Base-by-base conservation (phyloP, 768 basidiomycete species). In the Russula sp. region DNA sequence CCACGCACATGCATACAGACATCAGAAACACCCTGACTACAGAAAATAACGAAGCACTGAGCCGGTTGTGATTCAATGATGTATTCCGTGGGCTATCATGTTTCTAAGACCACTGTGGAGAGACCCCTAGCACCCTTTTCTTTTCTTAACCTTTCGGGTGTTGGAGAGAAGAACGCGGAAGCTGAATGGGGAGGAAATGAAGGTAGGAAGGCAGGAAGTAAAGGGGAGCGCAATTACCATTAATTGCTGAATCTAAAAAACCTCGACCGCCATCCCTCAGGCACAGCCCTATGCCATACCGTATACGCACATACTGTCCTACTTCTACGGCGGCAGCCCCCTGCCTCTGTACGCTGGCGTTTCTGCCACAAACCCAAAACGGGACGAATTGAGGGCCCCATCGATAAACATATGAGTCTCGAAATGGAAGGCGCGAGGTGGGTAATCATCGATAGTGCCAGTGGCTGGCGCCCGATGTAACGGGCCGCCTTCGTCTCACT, bases 381-480 rank as follows among this genome's bases (percentile, higher is more conserved):
- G 22, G 34, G 34, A 14, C 18, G 6, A 9, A 14, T 2, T 8
- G 31, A n/a, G 14, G 47, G 22, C 5, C 47, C 51, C 59, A 60
- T 60, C 59, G 59, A 60, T 60, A 59, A 45, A 45, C 40, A 48
- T 49, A 57, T 18, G 14, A 22, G 20, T 11, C 7, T 6, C 22
- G 9, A 48, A 48, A 11, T 1, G 47, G 22, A 48, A 48, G 48
- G 57, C 9, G 39, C 18, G 48, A 9, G 3, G 35, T 35, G 18
- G 5, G 16, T 18, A 20, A 27, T 47, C 52, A 61, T 61, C 60
- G 60, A 61, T 61, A 55, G 60, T n/a, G n/a, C n/a, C n/a, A n/a
- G n/a, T 55, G 60, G 53, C 60, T 61, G 59, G 6, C 35, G 51
- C 59, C 52, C 59, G 59, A 61, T 54, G 34, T 31, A 48, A 18